Conservation (phyloP, 495 filamentous ascomycete genomes). For the Podospora pseudocomata region DNA sequence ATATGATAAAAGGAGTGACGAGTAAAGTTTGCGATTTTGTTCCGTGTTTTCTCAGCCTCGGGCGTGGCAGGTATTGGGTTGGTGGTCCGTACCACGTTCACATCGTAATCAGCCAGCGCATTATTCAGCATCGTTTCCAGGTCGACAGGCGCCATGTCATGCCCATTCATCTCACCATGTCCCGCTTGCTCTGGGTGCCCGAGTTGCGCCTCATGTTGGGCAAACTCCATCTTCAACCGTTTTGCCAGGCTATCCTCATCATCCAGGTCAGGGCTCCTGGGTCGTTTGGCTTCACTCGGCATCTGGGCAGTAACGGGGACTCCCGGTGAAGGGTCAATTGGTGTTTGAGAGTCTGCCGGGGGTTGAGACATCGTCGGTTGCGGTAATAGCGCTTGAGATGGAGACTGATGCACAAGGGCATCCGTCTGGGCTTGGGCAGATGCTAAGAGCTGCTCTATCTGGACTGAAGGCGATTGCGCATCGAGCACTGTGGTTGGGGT, state of each 20-base stretch:
- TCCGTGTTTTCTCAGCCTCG: constrained; percentile 20
- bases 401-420: not conserved
- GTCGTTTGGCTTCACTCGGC: constrained; percentile 28
- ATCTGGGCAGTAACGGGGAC: not conserved
- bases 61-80: constrained; percentile 11
- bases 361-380: not conserved
- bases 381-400: not conserved
- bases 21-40: constrained; percentile 32
- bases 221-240: constrained; percentile 34
- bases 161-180: constrained; percentile 1
- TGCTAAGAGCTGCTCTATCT: not conserved
- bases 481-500: not conserved
- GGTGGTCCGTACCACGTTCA: not conserved
- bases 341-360: not conserved
- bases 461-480: not conserved
- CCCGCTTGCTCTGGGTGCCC: not conserved
- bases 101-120: constrained; percentile 22
- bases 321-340: not conserved
- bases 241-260: constrained; percentile 31
- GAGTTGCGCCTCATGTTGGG: constrained; percentile 2
- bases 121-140: constrained; percentile 27
- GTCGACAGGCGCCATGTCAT: constrained; percentile 17
- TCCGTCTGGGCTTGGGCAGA: not conserved
- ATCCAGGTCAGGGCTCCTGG: constrained; percentile 30
- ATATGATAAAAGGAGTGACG: constrained; percentile 32